Evolutionary conservation across 225 moss, liverwort and hornwort species (phyloP).

Genomic region (Physcomitrellopsis africana): DNA sequence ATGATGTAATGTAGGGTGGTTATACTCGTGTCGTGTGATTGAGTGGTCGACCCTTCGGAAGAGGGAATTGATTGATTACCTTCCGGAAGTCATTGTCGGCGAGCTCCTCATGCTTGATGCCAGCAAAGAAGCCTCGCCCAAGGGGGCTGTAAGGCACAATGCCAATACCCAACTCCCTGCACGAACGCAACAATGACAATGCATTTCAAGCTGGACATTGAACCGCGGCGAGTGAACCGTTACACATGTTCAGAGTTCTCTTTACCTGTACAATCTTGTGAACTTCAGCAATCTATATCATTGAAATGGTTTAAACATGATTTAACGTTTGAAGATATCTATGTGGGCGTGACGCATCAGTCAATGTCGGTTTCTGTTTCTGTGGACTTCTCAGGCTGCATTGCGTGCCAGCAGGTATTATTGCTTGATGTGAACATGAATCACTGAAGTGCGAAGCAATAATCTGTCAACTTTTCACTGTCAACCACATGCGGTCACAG

Average conservation of each 20-base stretch:
- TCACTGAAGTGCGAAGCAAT: background rate
- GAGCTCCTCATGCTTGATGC: slow-evolving; percentile 41
- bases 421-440: no score
- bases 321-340: no score
- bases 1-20: background rate
- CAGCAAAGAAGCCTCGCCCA: slow-evolving; percentile 60
- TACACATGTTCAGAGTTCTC: background rate
- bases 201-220: background rate
- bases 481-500: background rate
- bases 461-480: background rate
- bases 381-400: no score
- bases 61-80: slow-evolving; percentile 19
- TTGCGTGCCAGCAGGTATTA: no score
- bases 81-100: slow-evolving; percentile 35
- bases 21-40: background rate
- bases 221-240: background rate
- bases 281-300: no score
- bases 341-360: no score
- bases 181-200: background rate
- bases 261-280: no score
- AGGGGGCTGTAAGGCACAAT: slow-evolving; percentile 61
- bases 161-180: slow-evolving; percentile 60
- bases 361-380: no score
- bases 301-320: no score
- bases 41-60: background rate